Conservation (phyloP, 2,329 filamentous ascomycete species). For the Penicillium sclerotiorum region DNA sequence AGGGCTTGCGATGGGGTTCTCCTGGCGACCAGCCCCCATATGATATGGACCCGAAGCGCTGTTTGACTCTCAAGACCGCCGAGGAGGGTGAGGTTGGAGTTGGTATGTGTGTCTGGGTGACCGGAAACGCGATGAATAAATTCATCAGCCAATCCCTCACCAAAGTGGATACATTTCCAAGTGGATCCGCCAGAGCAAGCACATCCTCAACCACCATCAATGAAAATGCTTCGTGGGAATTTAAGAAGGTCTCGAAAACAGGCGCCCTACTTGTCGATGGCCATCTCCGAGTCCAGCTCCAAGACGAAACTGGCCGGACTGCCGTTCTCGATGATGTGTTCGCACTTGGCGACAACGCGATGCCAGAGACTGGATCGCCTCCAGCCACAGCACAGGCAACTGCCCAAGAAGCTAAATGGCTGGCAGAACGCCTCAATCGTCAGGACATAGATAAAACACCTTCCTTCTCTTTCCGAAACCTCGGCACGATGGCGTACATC, state of each 20-base stretch:
- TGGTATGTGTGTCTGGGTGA: conserved; percentile 63
- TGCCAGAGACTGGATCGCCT: conserved; percentile 53
- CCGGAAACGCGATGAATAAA: conserved; percentile 41
- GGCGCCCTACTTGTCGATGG: conserved; percentile 59
- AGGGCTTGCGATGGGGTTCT: conserved; percentile 55
- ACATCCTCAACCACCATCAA: conserved; percentile 8
- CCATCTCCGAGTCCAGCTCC: conserved; percentile 58
- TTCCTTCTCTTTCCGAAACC: conserved; percentile 58
- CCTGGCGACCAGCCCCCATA: conserved; percentile 44
- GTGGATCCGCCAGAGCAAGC: conserved; percentile 29
- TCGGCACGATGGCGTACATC: conserved; percentile 63
- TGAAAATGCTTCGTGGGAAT: conserved; percentile 45
- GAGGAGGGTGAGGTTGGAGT: conserved; percentile 62
- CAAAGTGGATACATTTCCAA: conserved; percentile 37
- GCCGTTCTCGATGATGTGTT: conserved; percentile 58
- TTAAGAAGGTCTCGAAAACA: conserved; percentile 51
- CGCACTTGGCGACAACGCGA: conserved; percentile 60
- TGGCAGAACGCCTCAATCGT: conserved; percentile 58
- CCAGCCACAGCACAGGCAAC: conserved; percentile 64
- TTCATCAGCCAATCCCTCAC: conserved; percentile 32
- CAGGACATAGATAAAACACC: conserved; percentile 38
- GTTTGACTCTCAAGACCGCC: conserved; percentile 56
- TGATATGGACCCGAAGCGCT: conserved; percentile 46
- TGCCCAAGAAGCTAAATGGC: conserved; percentile 61
- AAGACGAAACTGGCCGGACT: conserved; percentile 36